Base-by-base conservation (phyloP, 2,329 filamentous ascomycete species). In the Lecanosticta acicola region DNA sequence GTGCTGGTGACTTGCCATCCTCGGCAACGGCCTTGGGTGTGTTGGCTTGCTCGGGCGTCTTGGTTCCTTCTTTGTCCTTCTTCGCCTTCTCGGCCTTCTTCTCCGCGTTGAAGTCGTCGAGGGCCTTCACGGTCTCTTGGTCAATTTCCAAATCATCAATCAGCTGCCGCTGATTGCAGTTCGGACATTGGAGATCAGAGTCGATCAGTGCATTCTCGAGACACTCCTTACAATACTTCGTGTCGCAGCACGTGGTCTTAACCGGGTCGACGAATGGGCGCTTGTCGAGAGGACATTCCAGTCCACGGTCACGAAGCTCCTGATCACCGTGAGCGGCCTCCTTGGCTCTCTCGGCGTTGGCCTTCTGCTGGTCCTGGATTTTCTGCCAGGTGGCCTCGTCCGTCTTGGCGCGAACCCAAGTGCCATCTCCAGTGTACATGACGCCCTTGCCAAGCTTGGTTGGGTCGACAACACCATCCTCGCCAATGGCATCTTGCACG, bases 191-290 rank as follows among this genome's bases (percentile, higher is more conserved):
- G 71, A 98, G 89, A 78, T 98, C 93, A 79, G 85, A 93, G 76
- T 97, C 90, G 72, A 96, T 91, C 71, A 98, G 83, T 71, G 90
- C 87, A 80, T 95, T 95, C 68, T 93, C 94, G 72, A 98, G 96
- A 84, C 93, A 98, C 68, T 96, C 89, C 80, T 93, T 93, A 79
- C 93, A 98, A 77, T 94, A 98, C 66, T 90, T 96, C 79, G 86
- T 94, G 73, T 86, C 81, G 77, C 93, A 98, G 80, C 93, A 98
- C 58, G 93, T 91, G 65, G 93, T 97, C 80, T 95, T 94, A 78
- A 94, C 93, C 79, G 93, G 91, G 69, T 96, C 88, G 82, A 94
- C 84, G 73, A 97, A 96, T 79, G 95, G 84, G 71, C 87, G 90
- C 73, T 94, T 94, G 81, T 97, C 93, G 77, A 97, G 85, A 56